Base-by-base conservation (phyloP, 345 rosid species). In the Populus alba region DNA sequence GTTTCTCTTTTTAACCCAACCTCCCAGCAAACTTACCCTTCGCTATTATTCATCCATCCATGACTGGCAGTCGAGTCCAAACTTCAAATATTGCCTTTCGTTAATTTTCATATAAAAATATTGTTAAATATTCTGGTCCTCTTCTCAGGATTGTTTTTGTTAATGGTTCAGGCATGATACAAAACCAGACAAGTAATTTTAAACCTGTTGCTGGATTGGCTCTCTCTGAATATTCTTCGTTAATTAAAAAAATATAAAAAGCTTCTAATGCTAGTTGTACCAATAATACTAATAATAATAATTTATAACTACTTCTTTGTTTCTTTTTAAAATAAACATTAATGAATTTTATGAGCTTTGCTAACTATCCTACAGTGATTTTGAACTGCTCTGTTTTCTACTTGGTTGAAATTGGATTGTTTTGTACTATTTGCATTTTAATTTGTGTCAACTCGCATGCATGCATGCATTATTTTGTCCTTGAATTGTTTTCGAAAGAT, bases 401-500 rank as follows among this genome's bases (percentile, higher is more conserved):
- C 25, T 76, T 67, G 17, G 25, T 25, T 67, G 51, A 31, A 25
- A 17, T 49, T 20, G 43, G 63, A 33, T 72, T 51, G 9, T 22
- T 49, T 68, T 76, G 7, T 53, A 37, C 17, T 23, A 7, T 45
- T 2, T 68, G 29, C 51, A 17, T 25, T 25, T 68, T 68, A 51
- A 38, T 15, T 38, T 57, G 29, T 69, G 72, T 8, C 6, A 15
- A 7, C 17, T 68, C 35, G 57, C 23, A 55, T 68, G 68, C 38
- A 17, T 68, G 67, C 38, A 25, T 69, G 53, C 33, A 45, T 61
- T 65, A 47, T 27, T 35, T 66, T 71, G 43, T 65, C 29, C 7
- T 16, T 31, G 16, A 35, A 71, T 62, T 66, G 76, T 67, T 72
- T 72, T 66, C 72, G 37, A 33, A 65, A 74, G 33, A 79, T 66